Conservation (phyloP, 345 rosid genomes). For the Hibiscus mutabilis region DNA sequence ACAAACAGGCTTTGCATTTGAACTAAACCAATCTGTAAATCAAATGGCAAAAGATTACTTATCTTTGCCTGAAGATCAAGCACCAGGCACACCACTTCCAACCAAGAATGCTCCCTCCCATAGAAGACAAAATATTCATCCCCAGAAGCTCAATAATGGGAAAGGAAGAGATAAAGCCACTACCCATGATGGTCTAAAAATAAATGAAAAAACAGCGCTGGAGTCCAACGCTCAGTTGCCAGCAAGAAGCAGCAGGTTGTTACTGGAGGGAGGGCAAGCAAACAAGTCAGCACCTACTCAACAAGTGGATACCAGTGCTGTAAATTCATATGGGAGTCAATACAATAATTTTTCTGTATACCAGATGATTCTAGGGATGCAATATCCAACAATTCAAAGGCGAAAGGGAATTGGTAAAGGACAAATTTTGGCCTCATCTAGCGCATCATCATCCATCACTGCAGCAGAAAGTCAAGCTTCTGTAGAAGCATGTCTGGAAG, state of each 20-base stretch:
- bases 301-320: conserved; percentile 18
- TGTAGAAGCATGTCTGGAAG: conserved; percentile 13
- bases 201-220: background rate
- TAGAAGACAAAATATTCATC: conserved; percentile 2
- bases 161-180: conserved; percentile 9
- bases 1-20: conserved; percentile 21
- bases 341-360: conserved; percentile 34
- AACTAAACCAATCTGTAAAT: conserved; percentile 15
- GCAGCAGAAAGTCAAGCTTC: conserved; percentile 8
- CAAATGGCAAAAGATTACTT: conserved; percentile 20
- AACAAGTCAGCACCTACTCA: conserved; percentile 5
- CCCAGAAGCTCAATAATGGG: conserved; percentile 1
- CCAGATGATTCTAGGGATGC: conserved; percentile 24
- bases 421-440: conserved; percentile 25
- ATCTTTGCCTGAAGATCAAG: conserved; percentile 22
- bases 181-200: conserved; percentile 6
- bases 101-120: conserved; percentile 14
- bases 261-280: conserved; percentile 25
- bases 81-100: conserved; percentile 30
- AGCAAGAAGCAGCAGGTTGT: conserved; percentile 9
- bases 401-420: conserved; percentile 42
- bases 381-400: conserved; percentile 26
- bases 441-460: conserved; percentile 27
- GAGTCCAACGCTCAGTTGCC: conserved; percentile 12
- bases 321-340: conserved; percentile 27